Base-by-base conservation (phyloP, 306 rosid species). In the Canavalia gladiata region DNA sequence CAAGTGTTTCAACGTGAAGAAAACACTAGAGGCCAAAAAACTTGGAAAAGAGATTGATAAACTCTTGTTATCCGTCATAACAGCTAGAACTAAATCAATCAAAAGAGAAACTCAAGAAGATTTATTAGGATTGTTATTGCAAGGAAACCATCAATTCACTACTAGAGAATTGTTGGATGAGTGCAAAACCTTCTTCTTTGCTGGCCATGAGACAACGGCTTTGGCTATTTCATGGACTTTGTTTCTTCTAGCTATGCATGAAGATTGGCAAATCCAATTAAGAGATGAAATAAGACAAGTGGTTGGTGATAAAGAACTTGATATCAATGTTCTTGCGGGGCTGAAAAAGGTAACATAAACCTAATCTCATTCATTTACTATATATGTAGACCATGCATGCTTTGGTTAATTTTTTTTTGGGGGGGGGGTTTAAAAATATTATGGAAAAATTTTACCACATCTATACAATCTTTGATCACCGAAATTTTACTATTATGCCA, bases 121-220 rank as follows among this genome's bases (percentile, higher is more conserved):
- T 58, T 72, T 94, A 2, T 75, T 94, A 12, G 90, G 97, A 8
- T 63, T 87, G 33, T 68, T 94, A 86, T 79, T 92, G 60, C 82
- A 84, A 47, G 92, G 82, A 42, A 87, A 87, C 35, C 57, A 68
- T 25, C 73, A 74, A 6, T 45, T 94, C 33, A 84, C 85, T 7
- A 87, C 86, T 10, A 34, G 83, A 18, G 89, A 94, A 6, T 52
- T 94, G 5, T 88, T 94, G 5, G 98, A 94, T 60, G 97, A 94
- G 82, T 92, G 97, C 81, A 94, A 94, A 72, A 92, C 98, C 0
- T 92, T 94, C 35, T 94, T 92, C 92, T 92, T 94, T 74, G 98
- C 92, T 0, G 97, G 98, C 0, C 96, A 92, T 80, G 98, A 94
- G 80, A 94, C 98, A n/a, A 92, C 97, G 0, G 97, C 98, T 11